Evolutionary conservation across 2,329 filamentous ascomycete genomes (phyloP), one percentile per base, ranked within the genome.

Genomic region (Fusarium sp.): DNA sequence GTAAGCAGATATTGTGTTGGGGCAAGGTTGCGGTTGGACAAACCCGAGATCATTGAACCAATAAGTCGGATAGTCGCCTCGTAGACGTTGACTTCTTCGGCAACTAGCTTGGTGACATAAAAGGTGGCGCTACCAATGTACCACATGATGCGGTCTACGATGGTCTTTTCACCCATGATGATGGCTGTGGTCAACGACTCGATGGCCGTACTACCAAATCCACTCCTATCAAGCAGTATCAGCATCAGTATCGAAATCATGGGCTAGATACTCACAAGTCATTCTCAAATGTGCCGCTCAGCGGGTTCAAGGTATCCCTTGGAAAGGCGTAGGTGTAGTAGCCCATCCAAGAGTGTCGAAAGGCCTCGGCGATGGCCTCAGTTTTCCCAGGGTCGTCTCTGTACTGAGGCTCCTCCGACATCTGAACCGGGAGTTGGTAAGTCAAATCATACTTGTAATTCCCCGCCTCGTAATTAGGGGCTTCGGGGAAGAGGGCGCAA

Each of bases 61-160:
- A 98, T 84, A 78, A 97, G 97, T 32, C 95, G 92, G 79, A 98
- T 97, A 0, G 94, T 98, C 0, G 94, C 97, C 83, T 98, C 95
- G 78, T 98, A 98, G 9, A 98, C 83, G 41, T 93, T 96, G 58
- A 97, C 83, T 2, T 86, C 82, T 3, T 86, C 78, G 4, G 7
- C 9, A 5, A 60, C 63, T 59, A 72, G 66, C 5, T 73, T 67
- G 1, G 92, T 93, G 13, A 86, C 84, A 48, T 88, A 88, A 79
- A 94, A 97, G 82, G 97, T 86, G 78, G 97, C 92, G 0, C 83
- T 89, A 0, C 90, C 88, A 54, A 97, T 89, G 79, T 92, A 92
- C 7, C 92, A 86, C 23, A 97, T 82, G 72, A 97, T 95, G 63
- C 91, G 86, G 48, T 91, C 85, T 16, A 97, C 91, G 27, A 94